Base-by-base conservation (phyloP, 805 yeast genomes). In the Candida piceae region DNA sequence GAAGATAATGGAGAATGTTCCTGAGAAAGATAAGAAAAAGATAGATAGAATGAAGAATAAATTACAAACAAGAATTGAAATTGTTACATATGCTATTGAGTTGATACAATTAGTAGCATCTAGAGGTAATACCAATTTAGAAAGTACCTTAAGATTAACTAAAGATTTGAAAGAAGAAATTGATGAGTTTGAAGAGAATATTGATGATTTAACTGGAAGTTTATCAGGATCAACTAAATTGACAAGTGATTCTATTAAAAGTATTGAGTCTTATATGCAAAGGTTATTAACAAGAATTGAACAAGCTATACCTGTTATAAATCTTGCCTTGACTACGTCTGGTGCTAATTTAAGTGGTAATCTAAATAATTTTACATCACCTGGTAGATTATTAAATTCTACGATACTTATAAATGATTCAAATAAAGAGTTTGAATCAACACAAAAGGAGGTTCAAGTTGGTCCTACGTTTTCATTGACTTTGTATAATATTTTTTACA, bases 61-160 rank as follows among this genome's bases (percentile, higher is more conserved):
- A 46, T 62, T 84, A 18, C 73, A 73, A 38, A 67, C 74, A 16
- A 75, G 81, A 46, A 75, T 82, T 33, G 69, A 69, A 25, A 76
- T 83, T 15, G 68, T 84, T 0, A 67, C 81, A 1, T 71, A 75
- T 9, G 80, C 90, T 0, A 79, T 83, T 33, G 89, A 84, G 40
- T 61, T 82, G 29, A 74, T 84, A 17, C 75, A 73, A 46, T 56
- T 80, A 25, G 75, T 76, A 29, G 74, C 80, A 2, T 79, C 80
- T 0, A 64, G 80, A 34, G 86, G 84, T 0, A 76, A 76, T 45
- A 72, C 83, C 1, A 67, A 70, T 15, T 55, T 84, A 38, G 75
- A 67, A 17, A 64, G 76, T 22, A 73, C 86, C 0, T 52, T 80
- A 20, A 65, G 62, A 22, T 57, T 83, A 31, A 76, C 81, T 3